phyloP scores from a whole-genome alignment of 441 rosid genomes.

The Kokia cookei region DNA sequence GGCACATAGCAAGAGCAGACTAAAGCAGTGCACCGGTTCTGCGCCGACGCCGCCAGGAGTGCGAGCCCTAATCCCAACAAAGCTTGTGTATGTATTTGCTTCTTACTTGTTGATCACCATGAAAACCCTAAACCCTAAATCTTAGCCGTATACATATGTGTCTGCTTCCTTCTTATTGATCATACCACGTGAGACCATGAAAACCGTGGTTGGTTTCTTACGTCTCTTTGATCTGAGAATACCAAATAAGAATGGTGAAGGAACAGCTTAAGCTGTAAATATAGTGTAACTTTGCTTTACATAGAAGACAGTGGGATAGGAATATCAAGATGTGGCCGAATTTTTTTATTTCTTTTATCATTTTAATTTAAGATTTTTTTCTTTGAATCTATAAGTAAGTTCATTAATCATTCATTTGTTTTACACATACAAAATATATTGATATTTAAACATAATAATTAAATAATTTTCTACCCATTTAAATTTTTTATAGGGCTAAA shows the following conservation, averaged over 20 bases:
- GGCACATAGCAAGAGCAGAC: conserved; percentile 73
- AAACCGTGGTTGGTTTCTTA: neutral
- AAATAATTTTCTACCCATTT: too few species aligned
- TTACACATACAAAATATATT: too few species aligned
- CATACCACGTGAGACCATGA: neutral
- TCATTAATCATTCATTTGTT: too few species aligned
- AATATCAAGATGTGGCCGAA: neutral
- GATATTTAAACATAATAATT: neutral
- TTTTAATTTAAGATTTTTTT: too few species aligned
- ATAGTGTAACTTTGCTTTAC: neutral
- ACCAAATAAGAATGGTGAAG: neutral
- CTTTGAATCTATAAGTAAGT: too few species aligned
- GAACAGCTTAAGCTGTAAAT: neutral
- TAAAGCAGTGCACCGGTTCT: conserved; percentile 56
- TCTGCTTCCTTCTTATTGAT: neutral
- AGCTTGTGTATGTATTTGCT: neutral
- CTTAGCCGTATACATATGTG: neutral
- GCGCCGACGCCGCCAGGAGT: conserved; percentile 71
- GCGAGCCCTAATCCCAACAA: conserved; percentile 1
- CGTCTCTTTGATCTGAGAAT: neutral
- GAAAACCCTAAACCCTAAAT: too few species aligned
- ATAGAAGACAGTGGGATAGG: neutral
- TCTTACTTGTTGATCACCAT: neutral
- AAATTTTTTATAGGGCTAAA: too few species aligned
- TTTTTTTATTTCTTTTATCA: too few species aligned